Base-by-base conservation (phyloP, 2,329 filamentous ascomycete species). In the Cladosporium sp. region DNA sequence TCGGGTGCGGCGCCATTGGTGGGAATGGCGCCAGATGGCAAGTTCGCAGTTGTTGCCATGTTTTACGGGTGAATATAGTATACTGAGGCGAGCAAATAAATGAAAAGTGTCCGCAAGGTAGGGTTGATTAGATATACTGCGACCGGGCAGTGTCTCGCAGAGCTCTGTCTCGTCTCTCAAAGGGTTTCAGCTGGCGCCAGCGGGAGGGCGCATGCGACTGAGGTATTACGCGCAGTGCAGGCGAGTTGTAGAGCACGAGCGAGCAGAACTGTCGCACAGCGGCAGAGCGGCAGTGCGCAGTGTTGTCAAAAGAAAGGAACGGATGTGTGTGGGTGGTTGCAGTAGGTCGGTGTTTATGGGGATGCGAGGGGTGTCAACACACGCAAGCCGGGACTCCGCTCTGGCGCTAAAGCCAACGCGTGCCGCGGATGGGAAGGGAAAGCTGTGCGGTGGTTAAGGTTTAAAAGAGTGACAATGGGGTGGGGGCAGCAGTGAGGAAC, bases 41-140 rank as follows among this genome's bases (percentile, higher is more conserved):
- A 64, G 51, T 71, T 72, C 54, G 69, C 68, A 40, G 63, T 64
- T 47, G 70, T 69, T 49, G 71, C 68, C 71, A 74, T 75, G 32
- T n/a, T 54, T 50, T 16, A 39, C 36, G 36, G 32, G 39, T 32
- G 45, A 35, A 48, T 48, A 33, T 48, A 27, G 36, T 40, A 39
- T 39, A 47, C 22, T 47, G 35, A 13, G 18, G 27, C 3, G 36
- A 25, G 12, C 6, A 6, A 12, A 33, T 15, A 13, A 27, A 9
- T 27, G 7, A 11, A 8, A 46, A 15, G 32, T 8, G 18, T 38
- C 20, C 42, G 32, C 22, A 15, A 20, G 3, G 20, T 29, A 25
- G 9, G 19, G 15, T 19, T 36, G 15, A 16, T 27, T 15, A 15
- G 18, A 29, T 20, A 36, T 36, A 45, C 22, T 25, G 11, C 18